These are phyloP conservation scores for Diaporthe sp. DNA, from an alignment of 2,329 filamentous ascomycete species.

Conservation along the genomic window DNA sequence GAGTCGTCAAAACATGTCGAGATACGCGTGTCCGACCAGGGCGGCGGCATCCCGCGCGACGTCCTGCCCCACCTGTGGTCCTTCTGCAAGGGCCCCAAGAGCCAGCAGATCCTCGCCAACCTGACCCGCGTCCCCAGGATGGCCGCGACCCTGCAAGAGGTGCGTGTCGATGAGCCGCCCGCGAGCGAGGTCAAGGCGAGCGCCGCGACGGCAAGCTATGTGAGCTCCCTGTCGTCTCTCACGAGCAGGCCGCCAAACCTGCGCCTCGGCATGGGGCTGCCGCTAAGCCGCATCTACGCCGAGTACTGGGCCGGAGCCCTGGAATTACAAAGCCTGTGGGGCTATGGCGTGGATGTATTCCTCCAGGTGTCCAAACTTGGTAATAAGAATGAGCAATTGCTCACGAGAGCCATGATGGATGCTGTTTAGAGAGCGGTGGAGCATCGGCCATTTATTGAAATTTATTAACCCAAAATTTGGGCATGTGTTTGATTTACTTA, in stretches of 20 bases:
- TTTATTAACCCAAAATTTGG: neutral
- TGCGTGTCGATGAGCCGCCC: constrained; percentile 64
- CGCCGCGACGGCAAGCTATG: constrained; percentile 51
- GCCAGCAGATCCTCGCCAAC: constrained; percentile 83
- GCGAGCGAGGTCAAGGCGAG: constrained; percentile 28
- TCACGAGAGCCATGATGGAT: constrained; percentile 82
- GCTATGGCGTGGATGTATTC: constrained; percentile 96
- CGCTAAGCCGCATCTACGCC: constrained; percentile 93
- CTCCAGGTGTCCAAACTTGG: constrained; percentile 95
- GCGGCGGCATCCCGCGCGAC: constrained; percentile 89
- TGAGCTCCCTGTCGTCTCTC: constrained; percentile 82
- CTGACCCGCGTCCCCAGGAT: constrained; percentile 89
- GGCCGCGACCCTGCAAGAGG: constrained; percentile 92
- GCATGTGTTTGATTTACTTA: neutral
- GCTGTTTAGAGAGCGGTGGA: constrained; percentile 66
- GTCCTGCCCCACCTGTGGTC: constrained; percentile 94
- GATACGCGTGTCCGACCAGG: constrained; percentile 94
- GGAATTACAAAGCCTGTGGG: constrained; percentile 91
- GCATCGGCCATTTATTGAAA: neutral
- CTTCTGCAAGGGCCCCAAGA: constrained; percentile 92
- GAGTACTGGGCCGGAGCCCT: constrained; percentile 98
- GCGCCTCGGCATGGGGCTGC: constrained; percentile 91
- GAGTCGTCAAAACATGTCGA: constrained; percentile 96
- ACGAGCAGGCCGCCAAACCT: constrained; percentile 88
- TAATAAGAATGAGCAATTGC: constrained; percentile 97